Conservation (phyloP, 2,329 filamentous ascomycete species). For the Monilinia fructigena region DNA sequence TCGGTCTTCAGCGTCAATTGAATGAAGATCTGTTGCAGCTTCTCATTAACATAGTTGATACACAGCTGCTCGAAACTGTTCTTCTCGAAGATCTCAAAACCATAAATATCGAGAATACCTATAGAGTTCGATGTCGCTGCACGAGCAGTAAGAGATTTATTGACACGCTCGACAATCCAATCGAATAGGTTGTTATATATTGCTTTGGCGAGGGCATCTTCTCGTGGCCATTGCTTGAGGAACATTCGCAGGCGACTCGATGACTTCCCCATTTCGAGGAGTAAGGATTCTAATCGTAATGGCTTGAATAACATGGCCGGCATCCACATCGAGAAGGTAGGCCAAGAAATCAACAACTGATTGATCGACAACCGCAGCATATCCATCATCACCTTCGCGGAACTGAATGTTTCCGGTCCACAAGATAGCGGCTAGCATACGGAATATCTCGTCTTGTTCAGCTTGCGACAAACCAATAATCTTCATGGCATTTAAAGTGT, state of each 20-base stretch:
- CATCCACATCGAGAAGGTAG: conserved; percentile 85
- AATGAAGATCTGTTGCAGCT: conserved; percentile 98
- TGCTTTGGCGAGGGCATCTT: conserved; percentile 86
- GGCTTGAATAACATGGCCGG: conserved; percentile 76
- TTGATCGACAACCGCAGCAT: conserved; percentile 81
- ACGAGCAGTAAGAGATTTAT: conserved; percentile 78
- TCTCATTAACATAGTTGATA: conserved; percentile 99
- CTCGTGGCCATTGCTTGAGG: conserved; percentile 83
- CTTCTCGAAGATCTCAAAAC: conserved; percentile 98
- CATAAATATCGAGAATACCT: conserved; percentile 97
- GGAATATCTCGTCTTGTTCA: conserved; percentile 95
- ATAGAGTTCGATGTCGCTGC: conserved; percentile 79
- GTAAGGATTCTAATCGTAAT: conserved; percentile 86
- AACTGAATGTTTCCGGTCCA: conserved; percentile 97
- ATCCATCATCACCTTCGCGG: conserved; percentile 81
- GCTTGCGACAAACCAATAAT: conserved; percentile 83
- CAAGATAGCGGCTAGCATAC: conserved; percentile 85
- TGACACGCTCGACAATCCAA: conserved; percentile 94
- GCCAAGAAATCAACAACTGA: conserved; percentile 93
- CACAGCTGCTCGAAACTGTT: conserved; percentile 99
- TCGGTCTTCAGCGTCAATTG: conserved; percentile 95
- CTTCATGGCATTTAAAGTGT: conserved; percentile 92
- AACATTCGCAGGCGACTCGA: conserved; percentile 77
- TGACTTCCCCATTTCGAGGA: conserved; percentile 63
- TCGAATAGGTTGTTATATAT: conserved; percentile 98